Evolutionary conservation across 1,284 basidiomycete genomes (phyloP), one percentile per base, ranked within the genome.

Genomic region (Gomphus bonarii): DNA sequence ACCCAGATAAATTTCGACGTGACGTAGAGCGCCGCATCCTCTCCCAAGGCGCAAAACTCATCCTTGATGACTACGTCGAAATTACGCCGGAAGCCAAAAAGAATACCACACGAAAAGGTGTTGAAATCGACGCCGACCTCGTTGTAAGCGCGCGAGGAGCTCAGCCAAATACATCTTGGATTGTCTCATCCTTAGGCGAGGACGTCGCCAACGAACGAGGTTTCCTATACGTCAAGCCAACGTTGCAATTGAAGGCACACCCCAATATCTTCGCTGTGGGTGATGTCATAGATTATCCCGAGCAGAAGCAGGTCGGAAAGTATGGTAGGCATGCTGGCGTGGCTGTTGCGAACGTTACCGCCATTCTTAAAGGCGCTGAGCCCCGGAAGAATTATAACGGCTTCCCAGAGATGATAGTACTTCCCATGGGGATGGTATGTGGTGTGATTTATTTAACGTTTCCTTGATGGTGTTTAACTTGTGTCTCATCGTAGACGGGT

Each of bases 301-400:
- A 85, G 66, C 76, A 80, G 63, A 84, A 84, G 63, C 79, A 81
- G 62, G 70, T 73, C 0, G 71, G 70, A 12, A 85, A 85, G 64
- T 67, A 68, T 0, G 16, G 54, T 2, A 66, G 63, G 3, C 82
- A 84, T 60, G 71, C 72, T 1, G 61, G 63, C 0, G 67, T 81
- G 35, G 70, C 77, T 40, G 69, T 65, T 2, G 65, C 72, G 33
- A 85, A 84, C 59, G 63, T 82, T n/a, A 48, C 75, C 1, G 69
- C 70, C n/a, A 67, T 75, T 60, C 67, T 80, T 46, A 63, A 63
- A 3, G 73, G 73, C 28, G 64, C 64, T 16, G 59, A 65, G 9
- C 59, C 65, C 1, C 64, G 70, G 60, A 74, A 72, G 60, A 63
- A 63, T 14, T 85, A 86, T 67, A 74, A 76, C 55, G 79, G 80